Evolutionary conservation across 371 early-diverging fungal genomes (phyloP), one percentile per base, ranked within the genome.

Genomic region (Capillidium rhysosporum): DNA sequence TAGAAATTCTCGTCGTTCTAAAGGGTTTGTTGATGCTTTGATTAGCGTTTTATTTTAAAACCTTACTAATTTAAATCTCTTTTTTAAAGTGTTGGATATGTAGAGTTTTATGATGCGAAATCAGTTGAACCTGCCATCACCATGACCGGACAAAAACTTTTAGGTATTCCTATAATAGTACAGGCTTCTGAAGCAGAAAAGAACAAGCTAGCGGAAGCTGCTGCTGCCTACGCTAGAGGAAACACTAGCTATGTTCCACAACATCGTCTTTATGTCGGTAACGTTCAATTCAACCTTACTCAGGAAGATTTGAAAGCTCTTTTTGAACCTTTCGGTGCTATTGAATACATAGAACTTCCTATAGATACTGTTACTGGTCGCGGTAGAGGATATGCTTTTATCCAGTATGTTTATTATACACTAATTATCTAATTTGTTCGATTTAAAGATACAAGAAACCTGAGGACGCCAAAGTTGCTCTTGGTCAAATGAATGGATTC

Each of bases 151-250:
- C 75, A 86, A 65, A 85, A 83, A 71, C 79, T 96, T 61, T 69
- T 93, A 68, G 94, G 90, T 56, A 85, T 92, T 60, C 95, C 94
- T 1, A 86, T 93, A 45, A 80, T 89, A 55, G 89, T 94, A 31
- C 86, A 88, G 64, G 70, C 73, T 49, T 84, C 92, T 2, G 95
- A 93, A 59, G 79, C 92, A 5, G 92, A 96, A 63, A 91, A 92
- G 71, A 92, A 95, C 66, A 68, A 86, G 46, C 58, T 80, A 31
- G 77, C 82, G 12, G 59, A 71, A 43, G 69, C 71, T 3, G 52
- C 24, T 14, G 28, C 40, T 2, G 46, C 18, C 24, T 40, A 20
- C 29, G 52, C 46, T 28, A 41, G 54, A 18, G 46, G 45, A 12
- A 47, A 46, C 29, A 63, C 59, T 46, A 63, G 59, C 29, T 76